Conservation (phyloP, 2,329 filamentous ascomycete genomes). For the Claviceps africana region DNA sequence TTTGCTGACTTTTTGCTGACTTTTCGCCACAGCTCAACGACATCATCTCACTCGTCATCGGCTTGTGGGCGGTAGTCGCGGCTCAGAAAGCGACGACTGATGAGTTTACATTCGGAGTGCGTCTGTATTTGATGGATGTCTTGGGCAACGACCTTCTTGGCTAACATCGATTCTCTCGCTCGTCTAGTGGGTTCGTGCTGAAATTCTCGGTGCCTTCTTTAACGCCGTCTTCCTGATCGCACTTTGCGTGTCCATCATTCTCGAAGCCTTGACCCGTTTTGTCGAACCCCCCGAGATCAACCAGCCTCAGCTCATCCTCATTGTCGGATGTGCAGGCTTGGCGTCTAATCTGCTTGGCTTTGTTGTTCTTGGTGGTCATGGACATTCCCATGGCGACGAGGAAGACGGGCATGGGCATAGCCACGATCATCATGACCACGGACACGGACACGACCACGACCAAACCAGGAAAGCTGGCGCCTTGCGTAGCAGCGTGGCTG, state of each 20-base stretch:
- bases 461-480: constrained; percentile 29
- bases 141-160: neutral
- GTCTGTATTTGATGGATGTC: constrained; percentile 18
- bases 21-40: constrained; percentile 65
- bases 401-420: constrained; percentile 40
- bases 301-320: constrained; percentile 74
- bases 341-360: constrained; percentile 81
- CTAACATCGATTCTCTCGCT: constrained; percentile 10
- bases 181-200: constrained; percentile 78
- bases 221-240: constrained; percentile 97
- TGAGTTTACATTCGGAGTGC: constrained; percentile 85
- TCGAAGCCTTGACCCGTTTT: constrained; percentile 86
- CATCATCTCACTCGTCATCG: constrained; percentile 84
- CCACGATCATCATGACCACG: constrained; percentile 27
- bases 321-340: constrained; percentile 77
- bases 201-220: constrained; percentile 90
- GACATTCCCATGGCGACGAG: constrained; percentile 59
- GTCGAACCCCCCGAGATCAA: constrained; percentile 79
- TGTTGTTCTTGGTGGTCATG: constrained; percentile 83
- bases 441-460: constrained; percentile 22
- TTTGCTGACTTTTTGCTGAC: constrained; percentile 4
- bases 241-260: constrained; percentile 87
- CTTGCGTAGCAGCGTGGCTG: constrained; percentile 29
- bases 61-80: constrained; percentile 87
- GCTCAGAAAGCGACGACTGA: constrained; percentile 75